These are phyloP conservation scores for Aspergillus udagawae DNA, from an alignment of 2,329 filamentous ascomycete genomes.

Conservation along the genomic window DNA sequence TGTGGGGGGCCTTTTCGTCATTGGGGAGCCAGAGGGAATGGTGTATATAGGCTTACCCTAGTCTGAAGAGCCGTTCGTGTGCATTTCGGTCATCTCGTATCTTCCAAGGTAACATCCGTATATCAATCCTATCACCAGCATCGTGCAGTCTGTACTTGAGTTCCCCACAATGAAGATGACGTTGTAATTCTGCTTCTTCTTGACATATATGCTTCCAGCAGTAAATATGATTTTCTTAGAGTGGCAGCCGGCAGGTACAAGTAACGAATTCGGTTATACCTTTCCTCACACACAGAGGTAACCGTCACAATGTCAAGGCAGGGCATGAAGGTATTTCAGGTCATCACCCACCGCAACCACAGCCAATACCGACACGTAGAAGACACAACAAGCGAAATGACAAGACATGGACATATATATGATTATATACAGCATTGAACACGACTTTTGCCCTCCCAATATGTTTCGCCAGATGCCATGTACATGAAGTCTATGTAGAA, in stretches of 20 bases:
- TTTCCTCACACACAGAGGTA: neutral
- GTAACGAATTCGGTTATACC: neutral
- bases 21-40: constrained; percentile 19
- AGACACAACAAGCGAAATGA: neutral
- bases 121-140: neutral
- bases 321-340: neutral
- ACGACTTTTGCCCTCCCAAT: constrained; percentile 8
- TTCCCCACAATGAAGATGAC: no score
- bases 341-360: neutral
- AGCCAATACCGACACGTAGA: neutral
- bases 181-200: no score
- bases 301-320: neutral
- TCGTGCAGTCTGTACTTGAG: no score
- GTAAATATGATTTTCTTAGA: neutral
- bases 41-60: constrained; percentile 31
- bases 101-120: neutral
- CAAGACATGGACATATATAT: constrained; percentile 1
- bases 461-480: constrained; percentile 15
- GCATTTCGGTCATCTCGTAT: constrained; percentile 1
- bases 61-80: constrained; percentile 15
- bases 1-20: neutral
- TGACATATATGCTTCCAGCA: neutral
- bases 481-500: constrained; percentile 10
- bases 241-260: neutral
- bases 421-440: constrained; percentile 1